Evolutionary conservation across 2,329 filamentous ascomycete genomes (phyloP), one percentile per base, ranked within the genome.

Genomic region (Cryphonectria radicalis): DNA sequence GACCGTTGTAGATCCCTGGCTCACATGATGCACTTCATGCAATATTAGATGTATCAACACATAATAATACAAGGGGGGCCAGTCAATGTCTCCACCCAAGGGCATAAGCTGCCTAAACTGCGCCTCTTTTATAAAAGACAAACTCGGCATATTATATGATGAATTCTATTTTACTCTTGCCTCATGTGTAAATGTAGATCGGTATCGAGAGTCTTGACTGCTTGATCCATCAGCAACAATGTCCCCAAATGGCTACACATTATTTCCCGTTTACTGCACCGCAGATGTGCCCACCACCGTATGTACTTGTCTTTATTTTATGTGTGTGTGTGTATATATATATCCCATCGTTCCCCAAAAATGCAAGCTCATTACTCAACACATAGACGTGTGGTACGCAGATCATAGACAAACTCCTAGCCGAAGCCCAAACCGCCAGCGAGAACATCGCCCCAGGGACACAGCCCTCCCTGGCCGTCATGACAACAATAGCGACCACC

Each of bases 181-280:
- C 17, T 40, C 32, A 8, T 35, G 22, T 62, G 35, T n/a, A 19
- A 19, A 0, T 37, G 8, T 14, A n/a, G 19, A 40, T 8, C 19
- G 13, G 22, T 17, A 17, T 4, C 5, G 5, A 19, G 40, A 2
- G 19, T 19, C 14, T 25, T 19, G 4, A 50, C 10, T 4, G 43
- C 7, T 8, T 17, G 10, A 11, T 13, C 11, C 3, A 19, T n/a
- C 19, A 40, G 5, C 35, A n/a, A 22, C 32, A 40, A 62, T 62
- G 59, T 14, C 22, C 4, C 11, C 32, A 11, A 40, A 62, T 14
- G 2, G 40, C 10, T 22, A 22, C 19, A 11, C 35, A 10, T 3
- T 40, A 37, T 62, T 62, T n/a, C 59, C 59, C 32, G 10, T 62
- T 8, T 62, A 62, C 35, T 62, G 59, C 35, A 62, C 35, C 22